Evolutionary conservation across 2,329 filamentous ascomycete species (phyloP).

Genomic region (Cordyceps pruinosa): DNA sequence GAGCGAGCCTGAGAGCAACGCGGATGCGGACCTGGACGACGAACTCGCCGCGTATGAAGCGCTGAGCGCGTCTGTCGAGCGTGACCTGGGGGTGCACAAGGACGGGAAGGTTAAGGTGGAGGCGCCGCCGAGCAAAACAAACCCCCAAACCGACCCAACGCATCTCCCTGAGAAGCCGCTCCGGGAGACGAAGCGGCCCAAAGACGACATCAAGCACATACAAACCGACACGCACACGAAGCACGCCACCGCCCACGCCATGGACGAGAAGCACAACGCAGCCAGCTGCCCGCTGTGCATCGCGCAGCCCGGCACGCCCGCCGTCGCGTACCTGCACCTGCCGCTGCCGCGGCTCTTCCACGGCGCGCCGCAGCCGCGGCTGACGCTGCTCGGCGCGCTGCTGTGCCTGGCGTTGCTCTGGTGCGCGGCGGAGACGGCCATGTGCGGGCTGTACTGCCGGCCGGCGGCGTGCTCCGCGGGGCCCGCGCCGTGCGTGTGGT

Average conservation of each 20-base stretch:
- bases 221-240: background rate
- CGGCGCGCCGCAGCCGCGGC: constrained; percentile 35
- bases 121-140: background rate
- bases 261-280: background rate
- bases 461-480: constrained; percentile 42
- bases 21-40: constrained; percentile 1
- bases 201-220: background rate
- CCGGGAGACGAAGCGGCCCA: background rate
- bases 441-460: constrained; percentile 49
- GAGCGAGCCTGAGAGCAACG: background rate
- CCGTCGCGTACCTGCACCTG: constrained; percentile 34
- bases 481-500: constrained; percentile 44
- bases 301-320: background rate
- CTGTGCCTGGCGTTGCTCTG: constrained; percentile 41
- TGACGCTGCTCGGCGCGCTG: constrained; percentile 42
- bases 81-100: background rate
- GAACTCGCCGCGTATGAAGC: constrained; percentile 10
- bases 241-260: background rate
- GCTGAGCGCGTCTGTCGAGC: constrained; percentile 5
- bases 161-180: background rate
- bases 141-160: background rate
- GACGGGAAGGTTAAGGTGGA: background rate
- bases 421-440: constrained; percentile 46
- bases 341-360: constrained; percentile 42
- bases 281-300: constrained; percentile 9